These are phyloP conservation scores for Sporothrix variecibatus DNA, from an alignment of 2,329 filamentous ascomycete genomes.

Conservation along the genomic window DNA sequence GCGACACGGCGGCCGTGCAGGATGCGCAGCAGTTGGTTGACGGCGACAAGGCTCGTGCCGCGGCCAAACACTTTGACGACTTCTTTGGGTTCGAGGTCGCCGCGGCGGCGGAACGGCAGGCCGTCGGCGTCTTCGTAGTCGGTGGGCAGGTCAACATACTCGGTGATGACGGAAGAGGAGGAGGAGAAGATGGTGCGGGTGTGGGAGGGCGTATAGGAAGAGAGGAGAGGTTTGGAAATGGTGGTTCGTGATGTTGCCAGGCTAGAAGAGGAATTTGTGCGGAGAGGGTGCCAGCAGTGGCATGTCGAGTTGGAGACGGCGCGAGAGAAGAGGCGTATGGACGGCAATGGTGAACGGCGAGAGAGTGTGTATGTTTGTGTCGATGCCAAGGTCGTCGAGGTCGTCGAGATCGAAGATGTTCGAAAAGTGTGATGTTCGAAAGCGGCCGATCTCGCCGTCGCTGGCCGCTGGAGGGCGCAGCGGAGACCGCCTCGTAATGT, in stretches of 20 bases:
- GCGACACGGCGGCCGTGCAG: slow-evolving; percentile 65
- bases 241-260: not conserved
- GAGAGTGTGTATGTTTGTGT: not conserved
- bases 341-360: not conserved
- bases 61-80: slow-evolving; percentile 53
- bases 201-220: not conserved
- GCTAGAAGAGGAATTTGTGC: not conserved
- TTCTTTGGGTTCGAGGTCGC: slow-evolving; percentile 52
- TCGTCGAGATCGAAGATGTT: not conserved
- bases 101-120: slow-evolving; percentile 51
- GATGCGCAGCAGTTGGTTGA: slow-evolving; percentile 58
- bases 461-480: slow-evolving; percentile 7
- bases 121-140: slow-evolving; percentile 59
- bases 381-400: not conserved
- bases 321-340: not conserved
- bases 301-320: not conserved
- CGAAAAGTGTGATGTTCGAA: not conserved
- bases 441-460: not conserved
- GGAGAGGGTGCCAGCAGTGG: not conserved
- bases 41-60: slow-evolving; percentile 46
- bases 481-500: slow-evolving; percentile 23
- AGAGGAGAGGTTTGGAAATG: not conserved
- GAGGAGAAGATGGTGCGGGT: slow-evolving; percentile 37
- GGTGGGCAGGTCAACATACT: slow-evolving; percentile 60
- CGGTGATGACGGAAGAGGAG: slow-evolving; percentile 44